Conservation (phyloP, 805 yeast genomes). For the Cyberlindnera euphorbiiphila region DNA sequence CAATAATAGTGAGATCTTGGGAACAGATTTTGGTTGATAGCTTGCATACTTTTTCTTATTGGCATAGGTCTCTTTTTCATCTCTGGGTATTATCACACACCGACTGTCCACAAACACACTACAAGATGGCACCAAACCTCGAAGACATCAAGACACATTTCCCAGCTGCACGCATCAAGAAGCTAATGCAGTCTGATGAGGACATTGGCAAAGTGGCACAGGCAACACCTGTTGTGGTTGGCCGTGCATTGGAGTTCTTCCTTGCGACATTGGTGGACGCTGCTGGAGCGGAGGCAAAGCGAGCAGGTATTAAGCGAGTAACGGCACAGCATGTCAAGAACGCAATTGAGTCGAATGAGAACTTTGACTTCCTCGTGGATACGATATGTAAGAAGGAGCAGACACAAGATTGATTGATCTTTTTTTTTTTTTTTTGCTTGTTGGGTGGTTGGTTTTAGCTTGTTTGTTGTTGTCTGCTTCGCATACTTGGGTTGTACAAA, state of each 20-base stretch:
- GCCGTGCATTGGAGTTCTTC: constrained; percentile 89
- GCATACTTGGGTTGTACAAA: too few relatives aligned
- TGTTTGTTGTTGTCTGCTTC: neutral
- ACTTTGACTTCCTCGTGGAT: constrained; percentile 89
- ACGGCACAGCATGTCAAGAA: constrained; percentile 77
- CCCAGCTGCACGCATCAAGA: constrained; percentile 92
- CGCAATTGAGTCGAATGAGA: constrained; percentile 82
- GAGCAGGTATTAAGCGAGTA: constrained; percentile 72
- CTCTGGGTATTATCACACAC: neutral
- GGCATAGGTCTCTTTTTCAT: too few relatives aligned
- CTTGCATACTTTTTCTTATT: too few relatives aligned
- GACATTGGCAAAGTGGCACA: constrained; percentile 98
- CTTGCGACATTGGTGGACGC: constrained; percentile 86
- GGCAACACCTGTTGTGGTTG: constrained; percentile 97
- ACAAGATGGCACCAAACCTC: constrained; percentile 25
- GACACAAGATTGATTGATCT: constrained; percentile 7
- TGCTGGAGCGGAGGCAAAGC: constrained; percentile 71
- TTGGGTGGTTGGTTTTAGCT: neutral
- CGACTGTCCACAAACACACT: neutral
- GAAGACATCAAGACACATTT: constrained; percentile 69
- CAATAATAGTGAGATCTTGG: too few relatives aligned
- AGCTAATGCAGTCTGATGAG: constrained; percentile 96
- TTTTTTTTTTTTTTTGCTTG: neutral
- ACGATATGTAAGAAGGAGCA: constrained; percentile 29
- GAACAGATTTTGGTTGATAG: too few relatives aligned